Conservation (phyloP, 192 early-diverging fungal species). For the Neocallimastix lanati region DNA sequence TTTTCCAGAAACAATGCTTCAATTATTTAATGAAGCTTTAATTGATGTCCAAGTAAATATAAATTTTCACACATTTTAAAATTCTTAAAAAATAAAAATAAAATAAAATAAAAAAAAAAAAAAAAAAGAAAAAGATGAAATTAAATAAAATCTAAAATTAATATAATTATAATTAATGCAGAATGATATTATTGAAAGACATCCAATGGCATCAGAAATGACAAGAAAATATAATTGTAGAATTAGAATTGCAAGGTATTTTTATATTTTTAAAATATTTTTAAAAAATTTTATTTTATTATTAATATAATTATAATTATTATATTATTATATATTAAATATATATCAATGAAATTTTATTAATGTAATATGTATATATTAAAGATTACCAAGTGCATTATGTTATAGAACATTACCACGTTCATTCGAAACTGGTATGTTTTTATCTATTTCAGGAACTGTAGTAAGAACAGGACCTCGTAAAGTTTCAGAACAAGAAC, state of each 20-base stretch:
- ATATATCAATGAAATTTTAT: no score
- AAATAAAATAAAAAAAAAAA: no score
- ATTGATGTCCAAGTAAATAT: not conserved
- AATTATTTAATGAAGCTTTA: not conserved
- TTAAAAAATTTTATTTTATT: no score
- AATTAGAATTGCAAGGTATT: not conserved
- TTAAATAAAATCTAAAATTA: not conserved
- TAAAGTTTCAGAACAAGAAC: slow-evolving; percentile 47
- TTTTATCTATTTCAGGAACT: not conserved
- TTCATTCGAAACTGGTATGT: not conserved
- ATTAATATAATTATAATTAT: no score
- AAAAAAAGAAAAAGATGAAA: not conserved
- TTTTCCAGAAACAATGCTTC: not conserved
- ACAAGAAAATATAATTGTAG: not conserved
- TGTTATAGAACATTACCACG: not conserved
- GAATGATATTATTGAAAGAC: not conserved
- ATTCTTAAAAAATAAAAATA: no score
- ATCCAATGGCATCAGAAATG: not conserved
- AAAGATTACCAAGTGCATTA: not conserved
- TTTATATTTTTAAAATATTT: no score
- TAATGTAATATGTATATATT: not conserved
- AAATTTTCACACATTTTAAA: no score
- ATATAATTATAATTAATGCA: no score
- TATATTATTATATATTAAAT: no score
- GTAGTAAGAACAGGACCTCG: slow-evolving; percentile 30